A percentile compares a stretch with the other conserved stretches of the same genome.
Conservation (phyloP, 1,284 basidiomycete genomes). For the Marasmius sp. region DNA sequence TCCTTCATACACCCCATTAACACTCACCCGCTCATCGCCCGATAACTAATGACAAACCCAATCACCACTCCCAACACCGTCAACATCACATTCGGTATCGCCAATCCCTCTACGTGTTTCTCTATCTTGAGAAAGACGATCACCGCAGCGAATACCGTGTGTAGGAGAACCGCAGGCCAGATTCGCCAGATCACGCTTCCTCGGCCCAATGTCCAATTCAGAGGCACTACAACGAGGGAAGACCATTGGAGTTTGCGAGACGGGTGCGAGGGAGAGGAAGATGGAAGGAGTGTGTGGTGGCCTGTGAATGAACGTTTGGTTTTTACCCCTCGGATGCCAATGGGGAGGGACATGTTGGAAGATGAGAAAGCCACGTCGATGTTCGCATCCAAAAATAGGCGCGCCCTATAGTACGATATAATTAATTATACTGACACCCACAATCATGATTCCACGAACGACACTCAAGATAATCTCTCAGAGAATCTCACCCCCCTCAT, state of each 20-base stretch:
- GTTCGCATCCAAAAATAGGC: too few relatives aligned
- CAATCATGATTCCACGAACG: too few relatives aligned
- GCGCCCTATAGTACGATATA: too few relatives aligned
- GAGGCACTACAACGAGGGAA: neutral
- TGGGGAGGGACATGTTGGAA: neutral
- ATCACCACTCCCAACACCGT: conserved; percentile 70
- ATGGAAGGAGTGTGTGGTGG: neutral
- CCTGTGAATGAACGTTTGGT: neutral
- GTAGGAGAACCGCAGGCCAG: conserved; percentile 65
- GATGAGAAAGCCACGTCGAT: too few relatives aligned
- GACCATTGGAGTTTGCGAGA: neutral
- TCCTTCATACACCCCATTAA: neutral
- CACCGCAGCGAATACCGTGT: conserved; percentile 59
- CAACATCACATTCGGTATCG: conserved; percentile 57
- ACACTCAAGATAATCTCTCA: too few relatives aligned
- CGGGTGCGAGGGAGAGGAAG: neutral
- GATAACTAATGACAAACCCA: conserved; percentile 70
- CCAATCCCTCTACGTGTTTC: conserved; percentile 26
- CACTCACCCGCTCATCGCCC: conserved; percentile 56
- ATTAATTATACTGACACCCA: too few relatives aligned
- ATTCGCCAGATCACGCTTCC: conserved; percentile 65
- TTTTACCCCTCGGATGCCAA: neutral
- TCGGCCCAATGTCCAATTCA: conserved; percentile 57
- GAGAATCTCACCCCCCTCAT: too few relatives aligned
- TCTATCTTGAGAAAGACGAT: conserved; percentile 10